Evolutionary conservation across 495 filamentous ascomycete species (phyloP).

Genomic region (Cenococcum geophilum): DNA sequence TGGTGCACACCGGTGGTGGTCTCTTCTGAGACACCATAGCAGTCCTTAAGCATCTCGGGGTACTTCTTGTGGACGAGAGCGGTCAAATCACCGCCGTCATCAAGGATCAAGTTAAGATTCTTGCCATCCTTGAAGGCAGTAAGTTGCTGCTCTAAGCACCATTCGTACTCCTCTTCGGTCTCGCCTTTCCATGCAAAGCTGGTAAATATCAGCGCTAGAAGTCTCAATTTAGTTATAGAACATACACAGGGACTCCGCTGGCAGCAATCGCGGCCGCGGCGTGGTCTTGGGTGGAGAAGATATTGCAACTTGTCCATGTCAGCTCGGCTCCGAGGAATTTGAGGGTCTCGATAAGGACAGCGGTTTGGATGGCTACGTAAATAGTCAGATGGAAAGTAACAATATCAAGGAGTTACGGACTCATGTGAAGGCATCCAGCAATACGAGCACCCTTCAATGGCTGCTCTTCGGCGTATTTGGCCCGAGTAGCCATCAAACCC

Average conservation of each 20-base stretch:
- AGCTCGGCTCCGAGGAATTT: slow-evolving; percentile 90
- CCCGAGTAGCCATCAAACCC: slow-evolving; percentile 90
- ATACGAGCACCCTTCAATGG: slow-evolving; percentile 82
- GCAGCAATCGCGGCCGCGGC: slow-evolving; percentile 96
- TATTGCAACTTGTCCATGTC: slow-evolving; percentile 96
- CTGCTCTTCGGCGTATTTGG: slow-evolving; percentile 87
- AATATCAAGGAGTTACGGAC: slow-evolving; percentile 41
- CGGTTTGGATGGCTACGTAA: slow-evolving; percentile 83
- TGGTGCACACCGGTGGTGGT: slow-evolving; percentile 99
- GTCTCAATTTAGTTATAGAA: slow-evolving; percentile 6
- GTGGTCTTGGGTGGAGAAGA: slow-evolving; percentile 98
- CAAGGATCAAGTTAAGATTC: slow-evolving; percentile 96
- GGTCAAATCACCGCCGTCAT: slow-evolving; percentile 97
- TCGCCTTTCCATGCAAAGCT: slow-evolving; percentile 99
- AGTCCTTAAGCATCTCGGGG: slow-evolving; percentile 93
- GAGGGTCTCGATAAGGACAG: slow-evolving; percentile 97
- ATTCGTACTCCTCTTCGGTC: slow-evolving; percentile 99
- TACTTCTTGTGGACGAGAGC: slow-evolving; percentile 95
- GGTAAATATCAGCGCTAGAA: not conserved
- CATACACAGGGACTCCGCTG: slow-evolving; percentile 81
- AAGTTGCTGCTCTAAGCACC: slow-evolving; percentile 99
- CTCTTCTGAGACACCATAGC: slow-evolving; percentile 98
- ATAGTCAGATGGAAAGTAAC: slow-evolving; percentile 22
- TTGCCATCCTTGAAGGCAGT: slow-evolving; percentile 92
- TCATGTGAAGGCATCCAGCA: slow-evolving; percentile 99